These are phyloP conservation scores for Oryza officinalis DNA, from an alignment of 176 grass and related monocot genomes.

Conservation along the genomic window DNA sequence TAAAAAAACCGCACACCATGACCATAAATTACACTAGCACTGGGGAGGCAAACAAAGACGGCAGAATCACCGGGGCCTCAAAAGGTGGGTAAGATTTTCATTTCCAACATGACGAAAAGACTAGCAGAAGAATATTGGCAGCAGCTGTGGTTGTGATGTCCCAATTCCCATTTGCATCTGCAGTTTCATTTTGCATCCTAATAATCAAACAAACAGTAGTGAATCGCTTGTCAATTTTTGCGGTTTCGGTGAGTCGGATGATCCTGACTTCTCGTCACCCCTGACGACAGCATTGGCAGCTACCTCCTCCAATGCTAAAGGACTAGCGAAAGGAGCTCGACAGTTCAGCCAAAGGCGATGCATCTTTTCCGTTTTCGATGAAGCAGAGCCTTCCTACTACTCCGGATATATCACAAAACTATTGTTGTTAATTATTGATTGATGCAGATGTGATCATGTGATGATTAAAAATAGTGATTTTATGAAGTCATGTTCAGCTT, in stretches of 20 bases:
- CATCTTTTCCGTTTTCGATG: background rate
- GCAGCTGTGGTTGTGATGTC: background rate
- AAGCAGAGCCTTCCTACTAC: background rate
- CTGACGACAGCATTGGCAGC: slow-evolving; percentile 16
- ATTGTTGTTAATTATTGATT: background rate
- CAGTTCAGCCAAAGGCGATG: background rate
- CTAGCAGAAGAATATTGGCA: background rate
- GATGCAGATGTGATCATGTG: background rate
- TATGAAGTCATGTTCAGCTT: no score
- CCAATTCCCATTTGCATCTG: background rate
- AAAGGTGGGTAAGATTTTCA: background rate
- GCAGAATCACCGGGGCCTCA: background rate
- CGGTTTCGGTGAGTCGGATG: slow-evolving; percentile 45
- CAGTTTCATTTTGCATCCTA: background rate
- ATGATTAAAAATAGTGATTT: background rate
- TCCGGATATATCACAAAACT: background rate
- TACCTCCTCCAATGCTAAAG: background rate
- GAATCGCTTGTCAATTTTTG: background rate
- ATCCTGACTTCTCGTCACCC: slow-evolving; percentile 25
- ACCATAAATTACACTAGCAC: background rate
- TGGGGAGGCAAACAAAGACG: background rate
- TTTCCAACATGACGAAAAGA: background rate
- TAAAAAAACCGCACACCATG: background rate
- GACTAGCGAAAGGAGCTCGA: slow-evolving; percentile 8
- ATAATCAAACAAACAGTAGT: background rate